A percentile compares a stretch with the other conserved stretches of the same genome.
Conservation (phyloP, 2,329 filamentous ascomycete genomes). For the Alternaria arborescens region DNA sequence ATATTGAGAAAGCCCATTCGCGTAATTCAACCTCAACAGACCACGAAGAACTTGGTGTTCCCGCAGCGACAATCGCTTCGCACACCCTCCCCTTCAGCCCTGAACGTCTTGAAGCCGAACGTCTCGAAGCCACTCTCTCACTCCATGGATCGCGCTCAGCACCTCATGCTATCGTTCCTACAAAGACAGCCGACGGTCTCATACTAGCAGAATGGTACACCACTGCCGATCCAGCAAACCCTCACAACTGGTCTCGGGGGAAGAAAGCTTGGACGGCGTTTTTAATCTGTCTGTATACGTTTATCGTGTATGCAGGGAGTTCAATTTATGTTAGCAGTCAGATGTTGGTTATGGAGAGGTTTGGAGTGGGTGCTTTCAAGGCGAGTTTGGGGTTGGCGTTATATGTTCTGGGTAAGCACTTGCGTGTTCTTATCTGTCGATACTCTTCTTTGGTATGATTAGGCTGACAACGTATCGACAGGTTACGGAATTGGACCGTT, state of each 20-base stretch:
- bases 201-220: slow-evolving; percentile 57
- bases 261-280: slow-evolving; percentile 49
- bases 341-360: slow-evolving; percentile 60
- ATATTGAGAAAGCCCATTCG: not conserved
- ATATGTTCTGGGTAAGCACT: slow-evolving; percentile 60
- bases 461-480: not conserved
- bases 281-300: slow-evolving; percentile 66
- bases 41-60: not conserved
- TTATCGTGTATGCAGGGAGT: slow-evolving; percentile 65
- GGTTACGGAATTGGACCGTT: slow-evolving; percentile 70
- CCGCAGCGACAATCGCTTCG: not conserved
- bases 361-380: slow-evolving; percentile 61
- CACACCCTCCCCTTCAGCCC: not conserved
- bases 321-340: slow-evolving; percentile 60
- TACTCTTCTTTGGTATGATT: no score
- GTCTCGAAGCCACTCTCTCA: not conserved
- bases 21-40: not conserved
- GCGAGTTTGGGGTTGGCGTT: slow-evolving; percentile 68
- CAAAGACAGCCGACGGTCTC: slow-evolving; percentile 48
- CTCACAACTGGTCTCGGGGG: slow-evolving; percentile 51
- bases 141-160: slow-evolving; percentile 36
- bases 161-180: slow-evolving; percentile 47
- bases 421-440: not conserved
- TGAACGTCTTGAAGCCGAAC: not conserved
- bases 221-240: slow-evolving; percentile 51